These are phyloP conservation scores for Triticum timopheevii DNA, from an alignment of 176 grass and related monocot genomes.

Conservation along the genomic window DNA sequence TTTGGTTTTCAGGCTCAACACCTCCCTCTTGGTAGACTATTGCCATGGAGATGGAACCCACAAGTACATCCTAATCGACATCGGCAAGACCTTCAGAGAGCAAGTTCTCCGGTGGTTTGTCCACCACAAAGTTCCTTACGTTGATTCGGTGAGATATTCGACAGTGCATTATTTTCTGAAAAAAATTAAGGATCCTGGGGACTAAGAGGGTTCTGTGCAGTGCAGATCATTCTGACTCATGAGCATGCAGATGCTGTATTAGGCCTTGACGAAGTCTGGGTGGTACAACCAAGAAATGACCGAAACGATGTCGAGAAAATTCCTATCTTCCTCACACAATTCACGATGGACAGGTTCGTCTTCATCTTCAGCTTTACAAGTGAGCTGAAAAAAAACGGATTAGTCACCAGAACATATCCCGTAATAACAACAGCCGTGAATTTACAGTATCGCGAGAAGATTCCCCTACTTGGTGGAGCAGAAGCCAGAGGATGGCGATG, in stretches of 20 bases:
- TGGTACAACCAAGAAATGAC: slow-evolving; percentile 42
- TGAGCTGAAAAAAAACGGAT: background rate
- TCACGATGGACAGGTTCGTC: slow-evolving; percentile 77
- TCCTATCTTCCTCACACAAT: slow-evolving; percentile 78
- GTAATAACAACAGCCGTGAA: background rate
- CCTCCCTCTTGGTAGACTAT: slow-evolving; percentile 88
- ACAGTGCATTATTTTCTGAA: background rate
- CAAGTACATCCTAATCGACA: slow-evolving; percentile 73
- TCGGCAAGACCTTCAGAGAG: slow-evolving; percentile 77
- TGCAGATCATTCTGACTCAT: slow-evolving; percentile 96
- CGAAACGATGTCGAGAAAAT: slow-evolving; percentile 43
- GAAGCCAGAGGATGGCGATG: slow-evolving; percentile 54
- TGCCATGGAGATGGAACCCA: slow-evolving; percentile 46
- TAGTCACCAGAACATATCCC: background rate
- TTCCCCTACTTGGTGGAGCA: slow-evolving; percentile 72
- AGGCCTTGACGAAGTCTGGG: slow-evolving; percentile 80
- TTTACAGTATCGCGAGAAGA: slow-evolving; percentile 54
- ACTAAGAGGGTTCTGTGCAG: background rate
- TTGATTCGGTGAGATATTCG: slow-evolving; percentile 62
- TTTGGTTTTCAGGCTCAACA: slow-evolving; percentile 61
- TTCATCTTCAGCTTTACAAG: background rate
- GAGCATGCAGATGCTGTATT: slow-evolving; percentile 87
- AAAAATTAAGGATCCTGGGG: background rate
- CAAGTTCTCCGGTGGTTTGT: slow-evolving; percentile 88
- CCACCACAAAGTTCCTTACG: slow-evolving; percentile 53